Percentiles rank a stretch among this genome's conserved stretches.
Conservation (phyloP, 768 basidiomycete genomes). For the Chalciporus pseudorubinellus region DNA sequence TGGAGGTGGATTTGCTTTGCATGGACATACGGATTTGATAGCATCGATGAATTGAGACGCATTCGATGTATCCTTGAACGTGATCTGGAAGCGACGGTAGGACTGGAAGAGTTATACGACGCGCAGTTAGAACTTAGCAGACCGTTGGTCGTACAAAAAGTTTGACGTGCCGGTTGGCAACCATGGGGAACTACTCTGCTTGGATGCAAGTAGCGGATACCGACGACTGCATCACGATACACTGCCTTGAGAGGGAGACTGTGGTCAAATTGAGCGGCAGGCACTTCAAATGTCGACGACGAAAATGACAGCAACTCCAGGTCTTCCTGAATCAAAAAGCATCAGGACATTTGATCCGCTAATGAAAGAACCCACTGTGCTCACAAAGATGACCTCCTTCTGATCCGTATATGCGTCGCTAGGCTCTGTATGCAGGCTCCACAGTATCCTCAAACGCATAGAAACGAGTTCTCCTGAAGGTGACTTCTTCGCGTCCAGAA, state of each 20-base stretch:
- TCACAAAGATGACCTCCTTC: constrained; percentile 65
- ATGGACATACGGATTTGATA: constrained; percentile 70
- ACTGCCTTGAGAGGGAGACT: constrained; percentile 78
- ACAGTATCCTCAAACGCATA: constrained; percentile 61
- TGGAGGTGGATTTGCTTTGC: constrained; percentile 53
- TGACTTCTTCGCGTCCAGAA: constrained; percentile 58
- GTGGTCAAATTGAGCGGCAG: constrained; percentile 39
- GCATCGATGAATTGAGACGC: constrained; percentile 58
- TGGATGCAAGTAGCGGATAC: constrained; percentile 69
- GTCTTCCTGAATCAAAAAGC: constrained; percentile 56
- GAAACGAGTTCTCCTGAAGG: constrained; percentile 54
- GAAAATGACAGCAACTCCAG: constrained; percentile 72
- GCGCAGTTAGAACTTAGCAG: constrained; percentile 4
- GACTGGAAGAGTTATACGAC: constrained; percentile 37
- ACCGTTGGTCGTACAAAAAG: background rate
- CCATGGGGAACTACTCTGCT: constrained; percentile 29
- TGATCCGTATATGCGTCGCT: constrained; percentile 41
- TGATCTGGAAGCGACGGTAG: constrained; percentile 76
- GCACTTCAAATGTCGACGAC: constrained; percentile 33
- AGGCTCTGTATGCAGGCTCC: constrained; percentile 48
- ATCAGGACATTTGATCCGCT: background rate
- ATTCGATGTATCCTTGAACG: constrained; percentile 50
- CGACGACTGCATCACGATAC: constrained; percentile 69
- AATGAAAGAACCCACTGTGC: constrained; percentile 20
- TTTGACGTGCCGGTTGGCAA: constrained; percentile 30